These are phyloP conservation scores for Ganoderma lucidum DNA, from an alignment of 1,284 basidiomycete species.

Conservation along the genomic window DNA sequence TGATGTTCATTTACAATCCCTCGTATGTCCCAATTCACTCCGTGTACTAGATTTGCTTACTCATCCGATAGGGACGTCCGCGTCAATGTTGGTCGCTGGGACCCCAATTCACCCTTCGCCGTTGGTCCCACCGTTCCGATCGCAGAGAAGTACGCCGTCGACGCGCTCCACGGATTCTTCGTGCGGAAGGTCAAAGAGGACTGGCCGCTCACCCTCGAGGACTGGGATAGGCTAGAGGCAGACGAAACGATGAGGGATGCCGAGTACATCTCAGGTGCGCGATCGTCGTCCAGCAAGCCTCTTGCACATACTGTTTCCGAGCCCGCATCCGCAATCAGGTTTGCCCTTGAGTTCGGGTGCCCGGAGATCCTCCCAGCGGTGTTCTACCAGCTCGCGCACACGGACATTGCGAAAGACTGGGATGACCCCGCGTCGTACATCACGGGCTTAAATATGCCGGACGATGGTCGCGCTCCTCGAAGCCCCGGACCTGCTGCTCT, in stretches of 20 bases:
- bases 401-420: background rate
- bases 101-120: conserved; percentile 31
- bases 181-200: conserved; percentile 61
- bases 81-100: background rate
- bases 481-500: too few species aligned
- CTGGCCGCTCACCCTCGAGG: conserved; percentile 66
- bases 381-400: conserved; percentile 58
- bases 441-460: too few species aligned
- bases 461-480: too few species aligned
- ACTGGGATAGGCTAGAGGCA: conserved; percentile 56
- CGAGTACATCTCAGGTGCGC: conserved; percentile 10
- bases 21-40: background rate
- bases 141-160: conserved; percentile 71
- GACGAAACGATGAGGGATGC: conserved; percentile 4
- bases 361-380: conserved; percentile 63
- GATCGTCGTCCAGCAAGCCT: too few species aligned
- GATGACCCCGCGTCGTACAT: too few species aligned
- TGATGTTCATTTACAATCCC: conserved; percentile 1
- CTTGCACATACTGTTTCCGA: conserved; percentile 28
- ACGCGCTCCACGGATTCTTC: conserved; percentile 61
- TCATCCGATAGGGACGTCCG: background rate
- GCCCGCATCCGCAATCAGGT: conserved; percentile 54
- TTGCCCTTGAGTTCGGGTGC: conserved; percentile 65
- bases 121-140: conserved; percentile 67
- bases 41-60: background rate